Base-by-base conservation (phyloP, 805 yeast genomes). In the Wickerhamiella siamensis region DNA sequence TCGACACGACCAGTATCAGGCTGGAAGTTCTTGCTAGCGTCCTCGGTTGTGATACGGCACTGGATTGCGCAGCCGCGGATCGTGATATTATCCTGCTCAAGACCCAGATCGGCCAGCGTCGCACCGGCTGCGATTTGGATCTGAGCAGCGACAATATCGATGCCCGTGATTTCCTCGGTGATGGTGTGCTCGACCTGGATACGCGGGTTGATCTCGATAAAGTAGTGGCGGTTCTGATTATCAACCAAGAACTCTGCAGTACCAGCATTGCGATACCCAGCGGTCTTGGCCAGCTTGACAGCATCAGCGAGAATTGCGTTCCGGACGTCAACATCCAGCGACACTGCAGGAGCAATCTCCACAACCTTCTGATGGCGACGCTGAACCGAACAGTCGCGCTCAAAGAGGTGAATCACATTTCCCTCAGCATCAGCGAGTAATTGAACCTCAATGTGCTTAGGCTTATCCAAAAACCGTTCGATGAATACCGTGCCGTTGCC, bases 111-210 rank as follows among this genome's bases (percentile, higher is more conserved):
- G 53, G 75, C 79, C 54, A 91, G 71, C 2, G 94, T 74, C 24
- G 98, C 98, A 56, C 98, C 98, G 2, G 97, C 97, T 37, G 97
- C 96, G 57, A 88, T 84, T 70, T 88, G 98, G 58, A 88, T 87
- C 70, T 88, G 98, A 15, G 97, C 97, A 47, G 97, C 95, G 31
- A 88, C 97, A 50, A 88, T 71, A 65, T 88, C 98, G 47, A 88
- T 91, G 52, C 98, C 98, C 10, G 98, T 91, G 61, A 88, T 91
- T 66, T 88, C 98, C 67, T 88, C 98, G 42, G 97, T 87, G 64
- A 88, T 91, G 40, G 98, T 88, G 67, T 88, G 98, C 71, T 88
- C 98, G 47, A 91, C 97, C 69, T 88, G 98, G 56, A 66, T 88
- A 70, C 98, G 79, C 50, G 98, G 98, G 70, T 91, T 91, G 68